Evolutionary conservation across 306 rosid genomes (phyloP), one percentile per base, ranked within the genome.

Genomic region (Sesbania bispinosa): DNA sequence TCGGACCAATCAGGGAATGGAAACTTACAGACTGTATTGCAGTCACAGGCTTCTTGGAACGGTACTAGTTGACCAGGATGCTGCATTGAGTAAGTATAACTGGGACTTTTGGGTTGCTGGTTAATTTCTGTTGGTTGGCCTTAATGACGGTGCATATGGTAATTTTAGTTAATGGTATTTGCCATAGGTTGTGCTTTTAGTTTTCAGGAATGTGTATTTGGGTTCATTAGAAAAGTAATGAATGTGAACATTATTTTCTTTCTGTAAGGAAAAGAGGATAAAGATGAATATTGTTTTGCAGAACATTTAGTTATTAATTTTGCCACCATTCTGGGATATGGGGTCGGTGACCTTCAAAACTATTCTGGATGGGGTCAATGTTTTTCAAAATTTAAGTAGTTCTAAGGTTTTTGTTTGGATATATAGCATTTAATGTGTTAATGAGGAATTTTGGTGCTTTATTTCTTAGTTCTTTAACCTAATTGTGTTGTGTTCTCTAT

Each of bases 11-110:
- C 58, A 53, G 64, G 67, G 85, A 85, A 75, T 91, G 97, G 99
- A 86, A 80, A 69, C 96, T 94, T 29, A 82, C 75, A 76, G 99
- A 94, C 68, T 89, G 85, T 74, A 79, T 91, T 63, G 82, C 88
- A 20, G 88, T 94, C 90, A 88, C 85, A 87, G 77, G 71, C 93
- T 94, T 74, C 91, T 94, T 35, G 89, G 77, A 77, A 85, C 86
- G 0, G 81, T 79, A 47, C 81, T 89, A 68, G 67, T 24, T 71
- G 97, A 94, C 51, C 81, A 71, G 39, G 78, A 55, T 64, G 90
- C 97, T 58, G 90, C 95, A 67, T 74, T 69, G 61, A 86, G 99
- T 94, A 80, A 88, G 97, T 57, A 69, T 54, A 53, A 57, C 62
- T 51, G 15, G 46, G 29, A n/a, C 36, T 10, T 27, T 10, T 21